These are phyloP conservation scores for Rhizopus arrhizus DNA, from an alignment of 371 early-diverging fungal genomes.

Conservation along the genomic window DNA sequence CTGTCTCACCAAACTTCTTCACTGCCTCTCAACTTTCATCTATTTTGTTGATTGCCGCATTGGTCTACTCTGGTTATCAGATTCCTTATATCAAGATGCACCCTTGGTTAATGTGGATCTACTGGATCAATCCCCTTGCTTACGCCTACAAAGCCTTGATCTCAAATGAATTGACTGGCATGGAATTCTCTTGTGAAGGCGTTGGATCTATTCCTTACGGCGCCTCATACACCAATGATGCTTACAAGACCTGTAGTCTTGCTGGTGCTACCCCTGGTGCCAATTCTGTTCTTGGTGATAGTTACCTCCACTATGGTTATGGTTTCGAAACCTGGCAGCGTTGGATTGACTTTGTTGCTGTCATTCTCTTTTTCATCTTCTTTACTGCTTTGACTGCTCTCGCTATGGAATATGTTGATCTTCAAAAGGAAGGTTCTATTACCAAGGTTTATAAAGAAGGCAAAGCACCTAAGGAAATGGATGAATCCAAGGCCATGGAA, in stretches of 20 bases:
- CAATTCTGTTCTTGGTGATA: conserved; percentile 48
- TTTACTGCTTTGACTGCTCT: conserved; percentile 53
- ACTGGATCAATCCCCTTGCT: conserved; percentile 69
- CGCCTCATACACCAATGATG: conserved; percentile 46
- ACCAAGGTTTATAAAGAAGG: conserved; percentile 58
- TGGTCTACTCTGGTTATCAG: conserved; percentile 67
- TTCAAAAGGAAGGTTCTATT: conserved; percentile 50
- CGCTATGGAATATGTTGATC: conserved; percentile 57
- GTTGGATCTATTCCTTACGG: conserved; percentile 48
- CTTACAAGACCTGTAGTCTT: conserved; percentile 59
- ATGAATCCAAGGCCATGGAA: conserved; percentile 13
- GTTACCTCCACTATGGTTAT: conserved; percentile 49
- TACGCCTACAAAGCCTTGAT: conserved; percentile 65
- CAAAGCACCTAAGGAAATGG: conserved; percentile 34
- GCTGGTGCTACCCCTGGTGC: conserved; percentile 53
- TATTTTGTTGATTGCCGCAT: conserved; percentile 54
- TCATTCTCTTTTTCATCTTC: conserved; percentile 54
- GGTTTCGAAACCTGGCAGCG: conserved; percentile 39
- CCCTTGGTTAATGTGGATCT: conserved; percentile 73
- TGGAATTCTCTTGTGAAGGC: conserved; percentile 39
- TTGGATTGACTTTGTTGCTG: conserved; percentile 62
- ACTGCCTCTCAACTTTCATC: conserved; percentile 60
- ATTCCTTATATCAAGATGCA: conserved; percentile 64
- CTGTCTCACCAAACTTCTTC: conserved; percentile 58
- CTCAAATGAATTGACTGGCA: conserved; percentile 66